These are phyloP conservation scores for Diaporthe vexans DNA, from an alignment of 2,329 filamentous ascomycete genomes.

Conservation along the genomic window DNA sequence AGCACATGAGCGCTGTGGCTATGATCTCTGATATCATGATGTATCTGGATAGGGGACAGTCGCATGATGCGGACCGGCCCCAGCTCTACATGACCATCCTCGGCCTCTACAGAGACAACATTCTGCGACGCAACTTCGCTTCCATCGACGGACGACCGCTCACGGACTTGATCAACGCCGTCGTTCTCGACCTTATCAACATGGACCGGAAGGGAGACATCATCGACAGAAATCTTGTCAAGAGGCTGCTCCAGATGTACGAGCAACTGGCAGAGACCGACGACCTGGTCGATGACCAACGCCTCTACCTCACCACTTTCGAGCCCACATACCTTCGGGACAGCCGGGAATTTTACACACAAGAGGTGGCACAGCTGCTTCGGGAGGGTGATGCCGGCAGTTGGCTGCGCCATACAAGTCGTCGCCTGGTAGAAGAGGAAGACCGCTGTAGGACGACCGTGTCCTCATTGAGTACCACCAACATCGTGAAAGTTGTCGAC, in stretches of 20 bases:
- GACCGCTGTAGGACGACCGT: conserved; percentile 88
- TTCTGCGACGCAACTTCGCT: conserved; percentile 67
- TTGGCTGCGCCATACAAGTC: conserved; percentile 83
- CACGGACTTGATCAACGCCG: conserved; percentile 81
- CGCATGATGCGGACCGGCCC: conserved; percentile 73
- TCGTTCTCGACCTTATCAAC: conserved; percentile 90
- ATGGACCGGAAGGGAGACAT: conserved; percentile 93
- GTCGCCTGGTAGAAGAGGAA: conserved; percentile 83
- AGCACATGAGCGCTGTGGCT: conserved; percentile 93
- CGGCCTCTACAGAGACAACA: conserved; percentile 87
- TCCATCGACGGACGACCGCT: conserved; percentile 65
- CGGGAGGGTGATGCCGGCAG: conserved; percentile 83
- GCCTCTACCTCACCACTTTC: conserved; percentile 87
- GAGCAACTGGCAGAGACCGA: conserved; percentile 88
- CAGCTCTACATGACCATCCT: conserved; percentile 90
- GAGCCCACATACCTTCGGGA: conserved; percentile 82
- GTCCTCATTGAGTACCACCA: conserved; percentile 77
- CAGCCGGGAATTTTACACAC: conserved; percentile 80
- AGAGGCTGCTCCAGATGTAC: conserved; percentile 89
- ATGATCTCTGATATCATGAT: conserved; percentile 98
- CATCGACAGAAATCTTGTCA: conserved; percentile 86
- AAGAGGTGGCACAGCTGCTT: conserved; percentile 81
- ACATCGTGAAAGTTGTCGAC: conserved; percentile 84
- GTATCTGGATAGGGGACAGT: conserved; percentile 94
- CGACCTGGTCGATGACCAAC: conserved; percentile 81